Percentiles rank a stretch among this genome's conserved stretches.
Conservation (phyloP, 768 basidiomycete species). For the Podaxis sp. region DNA sequence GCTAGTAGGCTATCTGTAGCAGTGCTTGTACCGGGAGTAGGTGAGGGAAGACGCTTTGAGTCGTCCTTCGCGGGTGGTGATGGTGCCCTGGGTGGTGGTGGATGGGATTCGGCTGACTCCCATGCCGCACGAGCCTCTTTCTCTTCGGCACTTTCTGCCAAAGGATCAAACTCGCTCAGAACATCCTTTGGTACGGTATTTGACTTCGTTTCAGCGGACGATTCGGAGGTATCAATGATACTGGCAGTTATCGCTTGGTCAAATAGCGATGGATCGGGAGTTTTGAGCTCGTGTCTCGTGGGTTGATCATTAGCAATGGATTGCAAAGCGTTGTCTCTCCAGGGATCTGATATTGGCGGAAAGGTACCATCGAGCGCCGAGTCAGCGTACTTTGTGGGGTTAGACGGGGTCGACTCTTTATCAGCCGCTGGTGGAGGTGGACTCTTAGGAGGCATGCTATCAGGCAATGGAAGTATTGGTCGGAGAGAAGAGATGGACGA, state of each 20-base stretch:
- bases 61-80: slow-evolving; percentile 35
- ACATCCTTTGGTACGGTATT: slow-evolving; percentile 35
- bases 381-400: not conserved
- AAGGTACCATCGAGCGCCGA: slow-evolving; percentile 12
- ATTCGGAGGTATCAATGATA: slow-evolving; percentile 26
- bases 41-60: not conserved
- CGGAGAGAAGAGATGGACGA: not conserved
- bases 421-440: not conserved
- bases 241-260: slow-evolving; percentile 40
- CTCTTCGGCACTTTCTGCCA: slow-evolving; percentile 51
- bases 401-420: not conserved
- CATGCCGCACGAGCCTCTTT: slow-evolving; percentile 62
- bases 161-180: slow-evolving; percentile 67
- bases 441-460: not conserved
- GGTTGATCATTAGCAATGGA: slow-evolving; percentile 19
- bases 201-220: slow-evolving; percentile 18
- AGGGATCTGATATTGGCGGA: slow-evolving; percentile 37
- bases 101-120: slow-evolving; percentile 61
- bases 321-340: slow-evolving; percentile 28
- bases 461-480: slow-evolving; percentile 2
- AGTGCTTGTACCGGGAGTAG: not conserved
- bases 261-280: slow-evolving; percentile 43
- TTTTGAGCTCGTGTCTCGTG: slow-evolving; percentile 23
- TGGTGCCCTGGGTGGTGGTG: slow-evolving; percentile 34
- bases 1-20: slow-evolving; percentile 17